Conservation (phyloP, 1,284 basidiomycete genomes). For the Moniliella sp. region DNA sequence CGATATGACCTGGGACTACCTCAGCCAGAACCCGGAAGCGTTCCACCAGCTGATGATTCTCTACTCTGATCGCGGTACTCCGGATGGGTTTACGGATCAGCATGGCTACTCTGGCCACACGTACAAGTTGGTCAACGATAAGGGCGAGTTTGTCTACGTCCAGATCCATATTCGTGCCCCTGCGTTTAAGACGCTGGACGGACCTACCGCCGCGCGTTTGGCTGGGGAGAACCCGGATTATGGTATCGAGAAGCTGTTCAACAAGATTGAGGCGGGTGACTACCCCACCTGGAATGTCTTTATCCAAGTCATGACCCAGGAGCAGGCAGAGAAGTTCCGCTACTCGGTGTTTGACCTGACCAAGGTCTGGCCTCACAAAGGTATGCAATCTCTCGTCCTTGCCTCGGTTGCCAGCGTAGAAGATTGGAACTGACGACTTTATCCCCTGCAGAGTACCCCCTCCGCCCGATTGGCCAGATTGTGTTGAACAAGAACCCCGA, state of each 20-base stretch:
- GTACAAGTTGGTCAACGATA: slow-evolving; percentile 63
- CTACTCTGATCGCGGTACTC: slow-evolving; percentile 72
- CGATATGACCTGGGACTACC: slow-evolving; percentile 52
- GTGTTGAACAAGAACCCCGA: slow-evolving; percentile 16
- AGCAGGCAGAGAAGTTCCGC: slow-evolving; percentile 70
- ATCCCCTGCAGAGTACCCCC: slow-evolving; percentile 9
- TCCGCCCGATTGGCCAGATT: slow-evolving; percentile 15
- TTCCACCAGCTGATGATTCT: slow-evolving; percentile 74
- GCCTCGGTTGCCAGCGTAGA: too few relatives aligned
- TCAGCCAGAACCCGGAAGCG: slow-evolving; percentile 63
- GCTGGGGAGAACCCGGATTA: slow-evolving; percentile 54
- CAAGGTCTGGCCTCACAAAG: slow-evolving; percentile 37
- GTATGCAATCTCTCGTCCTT: too few relatives aligned
- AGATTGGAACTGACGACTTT: too few relatives aligned
- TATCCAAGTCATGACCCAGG: slow-evolving; percentile 62
- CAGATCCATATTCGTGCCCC: slow-evolving; percentile 60
- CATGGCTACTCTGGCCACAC: slow-evolving; percentile 83
- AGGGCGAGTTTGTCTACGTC: slow-evolving; percentile 53
- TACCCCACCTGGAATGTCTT: slow-evolving; percentile 59
- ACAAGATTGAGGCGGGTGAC: slow-evolving; percentile 55
- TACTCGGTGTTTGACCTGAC: slow-evolving; percentile 74
- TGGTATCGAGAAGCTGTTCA: slow-evolving; percentile 44
- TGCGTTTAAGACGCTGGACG: slow-evolving; percentile 36
- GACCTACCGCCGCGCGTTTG: slow-evolving; percentile 38
- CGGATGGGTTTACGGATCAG: slow-evolving; percentile 44